phyloP scores from a whole-genome alignment of 1,284 basidiomycete species.

The Rugosomyces carneus region DNA sequence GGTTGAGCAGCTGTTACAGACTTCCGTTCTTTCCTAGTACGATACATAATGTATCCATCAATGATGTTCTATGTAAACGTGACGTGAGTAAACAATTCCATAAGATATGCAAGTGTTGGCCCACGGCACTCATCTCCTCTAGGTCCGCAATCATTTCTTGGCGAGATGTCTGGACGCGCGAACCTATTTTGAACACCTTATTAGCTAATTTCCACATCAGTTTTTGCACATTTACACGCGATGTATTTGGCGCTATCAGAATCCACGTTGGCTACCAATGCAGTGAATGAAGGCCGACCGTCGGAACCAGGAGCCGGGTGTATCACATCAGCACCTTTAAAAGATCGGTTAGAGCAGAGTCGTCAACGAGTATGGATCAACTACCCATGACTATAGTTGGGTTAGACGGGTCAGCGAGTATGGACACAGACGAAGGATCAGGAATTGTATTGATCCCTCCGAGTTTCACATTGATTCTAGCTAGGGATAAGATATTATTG shows the following conservation, averaged over 20 bases:
- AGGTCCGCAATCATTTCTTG: constrained; percentile 73
- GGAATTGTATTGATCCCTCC: constrained; percentile 75
- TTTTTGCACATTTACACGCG: constrained; percentile 32
- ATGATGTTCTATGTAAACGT: constrained; percentile 38
- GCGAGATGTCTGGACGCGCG: constrained; percentile 59
- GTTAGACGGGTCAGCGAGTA: constrained; percentile 58
- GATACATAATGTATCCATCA: constrained; percentile 50
- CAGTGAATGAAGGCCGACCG: constrained; percentile 69
- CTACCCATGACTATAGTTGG: constrained; percentile 76
- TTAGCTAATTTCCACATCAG: background rate
- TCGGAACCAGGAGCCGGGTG: constrained; percentile 71
- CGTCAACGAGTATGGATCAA: background rate
- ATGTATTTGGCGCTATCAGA: constrained; percentile 52
- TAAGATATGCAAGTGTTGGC: constrained; percentile 9
- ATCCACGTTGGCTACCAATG: constrained; percentile 71
- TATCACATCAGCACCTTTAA: constrained; percentile 65
- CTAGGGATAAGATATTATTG: constrained; percentile 4
- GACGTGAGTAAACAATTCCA: constrained; percentile 1
- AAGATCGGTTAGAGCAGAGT: constrained; percentile 1
- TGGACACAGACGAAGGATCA: constrained; percentile 51
- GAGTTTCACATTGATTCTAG: constrained; percentile 74
- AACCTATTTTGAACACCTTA: constrained; percentile 32
- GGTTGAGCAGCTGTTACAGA: constrained; percentile 36
- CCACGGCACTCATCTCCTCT: constrained; percentile 51
- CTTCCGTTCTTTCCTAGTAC: constrained; percentile 47